A percentile compares a stretch with the other conserved stretches of the same genome.
These are phyloP conservation scores for Testicularia cyperi DNA, from an alignment of 1,284 basidiomycete genomes.

Conservation along the genomic window DNA sequence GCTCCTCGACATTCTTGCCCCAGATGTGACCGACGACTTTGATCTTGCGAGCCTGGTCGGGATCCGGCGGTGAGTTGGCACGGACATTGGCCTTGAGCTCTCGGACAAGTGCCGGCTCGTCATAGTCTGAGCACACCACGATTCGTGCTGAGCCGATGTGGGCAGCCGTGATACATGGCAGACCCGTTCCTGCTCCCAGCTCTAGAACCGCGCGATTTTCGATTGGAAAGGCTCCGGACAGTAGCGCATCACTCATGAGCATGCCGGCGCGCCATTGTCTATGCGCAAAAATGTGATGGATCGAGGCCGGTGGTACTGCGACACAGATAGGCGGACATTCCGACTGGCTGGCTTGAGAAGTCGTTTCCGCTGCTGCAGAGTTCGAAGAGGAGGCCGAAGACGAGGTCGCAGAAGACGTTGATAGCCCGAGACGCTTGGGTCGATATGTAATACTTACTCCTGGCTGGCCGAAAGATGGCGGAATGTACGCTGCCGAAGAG, in stretches of 20 bases:
- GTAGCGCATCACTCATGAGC: constrained; percentile 52
- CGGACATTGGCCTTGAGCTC: constrained; percentile 45
- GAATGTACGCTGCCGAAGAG: constrained; percentile 15
- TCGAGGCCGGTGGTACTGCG: constrained; percentile 48
- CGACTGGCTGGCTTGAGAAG: too few species aligned
- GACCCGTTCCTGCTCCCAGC: constrained; percentile 52
- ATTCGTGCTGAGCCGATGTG: constrained; percentile 7
- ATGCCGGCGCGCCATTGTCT: constrained; percentile 59
- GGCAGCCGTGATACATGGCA: constrained; percentile 50
- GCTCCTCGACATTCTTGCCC: constrained; percentile 47
- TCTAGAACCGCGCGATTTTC: constrained; percentile 34
- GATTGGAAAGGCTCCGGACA: constrained; percentile 32
- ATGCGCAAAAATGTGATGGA: constrained; percentile 57
- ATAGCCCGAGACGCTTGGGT: constrained; percentile 14
- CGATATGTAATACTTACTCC: constrained; percentile 40
- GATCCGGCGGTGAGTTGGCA: constrained; percentile 5
- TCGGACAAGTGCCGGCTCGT: constrained; percentile 46
- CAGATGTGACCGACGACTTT: constrained; percentile 51
- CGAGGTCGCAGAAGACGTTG: background rate
- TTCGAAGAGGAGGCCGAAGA: background rate
- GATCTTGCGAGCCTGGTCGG: constrained; percentile 2
- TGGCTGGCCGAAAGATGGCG: constrained; percentile 36
- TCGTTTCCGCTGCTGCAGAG: background rate
- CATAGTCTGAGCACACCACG: constrained; percentile 55
- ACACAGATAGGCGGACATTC: constrained; percentile 26